Percentiles rank a stretch among this genome's conserved stretches.
Evolutionary conservation across 352 stramenopile species (phyloP).

Genomic region (Halophytophthora polymorphica): DNA sequence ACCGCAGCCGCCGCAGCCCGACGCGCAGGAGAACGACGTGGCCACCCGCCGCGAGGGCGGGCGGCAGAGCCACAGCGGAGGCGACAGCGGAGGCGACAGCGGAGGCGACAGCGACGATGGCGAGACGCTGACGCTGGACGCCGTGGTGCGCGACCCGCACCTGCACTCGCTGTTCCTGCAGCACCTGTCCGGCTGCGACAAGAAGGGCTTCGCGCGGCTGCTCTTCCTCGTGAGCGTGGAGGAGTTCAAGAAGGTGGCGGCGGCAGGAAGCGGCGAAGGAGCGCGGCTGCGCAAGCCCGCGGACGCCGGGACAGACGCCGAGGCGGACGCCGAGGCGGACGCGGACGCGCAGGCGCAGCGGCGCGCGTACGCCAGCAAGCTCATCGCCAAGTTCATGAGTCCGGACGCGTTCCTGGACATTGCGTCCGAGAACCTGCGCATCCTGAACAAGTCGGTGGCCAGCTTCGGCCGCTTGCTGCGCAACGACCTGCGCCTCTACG

Average conservation of each 20-base stretch:
- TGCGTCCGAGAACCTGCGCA: constrained; percentile 65
- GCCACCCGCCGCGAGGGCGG: too few species aligned
- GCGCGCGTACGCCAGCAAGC: constrained; percentile 78
- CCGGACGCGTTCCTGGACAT: constrained; percentile 82
- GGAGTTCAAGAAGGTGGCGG: constrained; percentile 83
- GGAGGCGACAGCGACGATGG: constrained; percentile 5
- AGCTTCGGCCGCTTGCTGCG: constrained; percentile 72
- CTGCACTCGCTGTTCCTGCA: constrained; percentile 81
- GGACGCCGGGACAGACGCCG: constrained; percentile 7
- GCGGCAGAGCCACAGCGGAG: too few species aligned
- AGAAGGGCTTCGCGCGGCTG: constrained; percentile 71
- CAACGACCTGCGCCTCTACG: constrained; percentile 78
- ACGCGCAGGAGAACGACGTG: too few species aligned
- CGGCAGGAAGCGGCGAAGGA: not conserved
- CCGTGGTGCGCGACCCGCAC: constrained; percentile 73
- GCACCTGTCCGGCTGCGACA: constrained; percentile 62
- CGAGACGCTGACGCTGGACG: constrained; percentile 49
- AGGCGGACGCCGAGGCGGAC: constrained; percentile 18
- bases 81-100: too few species aligned
- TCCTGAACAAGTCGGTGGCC: constrained; percentile 79
- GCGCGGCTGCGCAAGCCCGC: too few species aligned
- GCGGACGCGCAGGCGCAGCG: constrained; percentile 32
- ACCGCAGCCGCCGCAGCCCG: not conserved
- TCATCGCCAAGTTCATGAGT: constrained; percentile 86
- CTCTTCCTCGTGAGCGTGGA: constrained; percentile 86